Evolutionary conservation across 306 rosid species (phyloP), one percentile per base, ranked within the genome.

Genomic region (Carpinus fangiana): DNA sequence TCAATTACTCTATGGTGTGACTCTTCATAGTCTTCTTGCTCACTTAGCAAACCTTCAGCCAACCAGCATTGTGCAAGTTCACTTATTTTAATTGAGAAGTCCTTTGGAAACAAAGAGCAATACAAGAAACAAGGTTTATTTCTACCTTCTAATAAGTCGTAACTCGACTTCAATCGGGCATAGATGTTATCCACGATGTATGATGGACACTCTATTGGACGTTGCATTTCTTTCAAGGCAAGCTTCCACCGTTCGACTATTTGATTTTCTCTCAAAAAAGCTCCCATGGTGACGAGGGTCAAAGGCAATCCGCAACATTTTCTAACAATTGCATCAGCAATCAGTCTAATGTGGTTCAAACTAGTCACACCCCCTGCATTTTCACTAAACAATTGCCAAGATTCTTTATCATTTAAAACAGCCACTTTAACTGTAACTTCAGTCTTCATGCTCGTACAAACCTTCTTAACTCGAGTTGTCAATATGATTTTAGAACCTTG

Each of bases 391-490:
- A 36, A 36, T 36, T 36, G 5, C 41, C 41, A 36, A 36, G 41
- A 3, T 36, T 36, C 41, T 73, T 73, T 74, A n/a, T 80, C 70
- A 10, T 31, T 21, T 28, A 80, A 54, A 73, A 28, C 60, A 17
- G n/a, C 83, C 64, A 80, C 50, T 48, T 54, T 80, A 12, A 80
- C 0, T 36, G 45, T 61, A 12, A 23, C 26, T 55, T 21, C 41
- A 0, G 62, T 73, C 74, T 26, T 73, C 83, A 80, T 80, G n/a
- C 73, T 13, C 53, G 79, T 73, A 31, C 83, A 80, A 7, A 80
- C 75, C 1, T 21, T 61, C 21, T 43, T 47, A 18, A 17, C 26
- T 12, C 46, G 60, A 46, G 83, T 23, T 43, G 83, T 80, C 34
- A 80, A 18, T 53, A 80, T 4, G 18, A 80, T 73, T 74, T 80